A percentile compares a stretch with the other conserved stretches of the same genome.
Conservation (phyloP, 225 moss, liverwort and hornwort species). For the Bryum argenteum region DNA sequence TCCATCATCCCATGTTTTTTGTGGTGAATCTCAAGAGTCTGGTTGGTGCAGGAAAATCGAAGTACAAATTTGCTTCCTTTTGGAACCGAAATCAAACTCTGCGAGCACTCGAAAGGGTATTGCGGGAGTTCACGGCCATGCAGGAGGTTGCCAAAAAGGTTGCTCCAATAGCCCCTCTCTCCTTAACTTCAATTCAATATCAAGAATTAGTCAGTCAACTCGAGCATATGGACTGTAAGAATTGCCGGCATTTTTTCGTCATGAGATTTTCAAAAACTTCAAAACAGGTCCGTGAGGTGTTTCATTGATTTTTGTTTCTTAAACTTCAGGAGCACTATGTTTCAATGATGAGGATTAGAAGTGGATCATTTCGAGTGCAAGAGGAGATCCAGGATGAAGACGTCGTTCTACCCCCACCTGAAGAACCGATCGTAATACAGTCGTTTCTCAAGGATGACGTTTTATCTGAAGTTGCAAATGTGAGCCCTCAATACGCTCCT, state of each 20-base stretch:
- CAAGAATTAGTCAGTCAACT: not conserved
- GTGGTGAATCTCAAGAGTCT: not conserved
- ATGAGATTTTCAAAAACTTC: not conserved
- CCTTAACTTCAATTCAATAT: not conserved
- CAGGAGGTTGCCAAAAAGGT: slow-evolving; percentile 77
- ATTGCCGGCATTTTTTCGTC: slow-evolving; percentile 3
- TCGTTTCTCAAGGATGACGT: slow-evolving; percentile 80
- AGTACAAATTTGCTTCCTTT: slow-evolving; percentile 92
- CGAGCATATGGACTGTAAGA: slow-evolving; percentile 1
- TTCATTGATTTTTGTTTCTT: not conserved
- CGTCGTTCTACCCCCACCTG: slow-evolving; percentile 25
- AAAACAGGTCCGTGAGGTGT: not conserved
- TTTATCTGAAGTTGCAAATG: slow-evolving; percentile 65
- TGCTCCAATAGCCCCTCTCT: not conserved
- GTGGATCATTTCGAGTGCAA: slow-evolving; percentile 66
- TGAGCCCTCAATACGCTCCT: slow-evolving; percentile 23
- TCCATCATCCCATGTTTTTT: not conserved
- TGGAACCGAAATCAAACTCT: slow-evolving; percentile 88
- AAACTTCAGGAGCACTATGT: slow-evolving; percentile 62
- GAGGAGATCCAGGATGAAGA: slow-evolving; percentile 36
- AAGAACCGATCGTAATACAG: slow-evolving; percentile 46
- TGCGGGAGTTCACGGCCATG: slow-evolving; percentile 72
- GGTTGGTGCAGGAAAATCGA: slow-evolving; percentile 66
- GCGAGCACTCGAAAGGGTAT: slow-evolving; percentile 62
- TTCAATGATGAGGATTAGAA: slow-evolving; percentile 67